phyloP scores from a whole-genome alignment of 805 yeast species.

The Brettanomyces anomalus region DNA sequence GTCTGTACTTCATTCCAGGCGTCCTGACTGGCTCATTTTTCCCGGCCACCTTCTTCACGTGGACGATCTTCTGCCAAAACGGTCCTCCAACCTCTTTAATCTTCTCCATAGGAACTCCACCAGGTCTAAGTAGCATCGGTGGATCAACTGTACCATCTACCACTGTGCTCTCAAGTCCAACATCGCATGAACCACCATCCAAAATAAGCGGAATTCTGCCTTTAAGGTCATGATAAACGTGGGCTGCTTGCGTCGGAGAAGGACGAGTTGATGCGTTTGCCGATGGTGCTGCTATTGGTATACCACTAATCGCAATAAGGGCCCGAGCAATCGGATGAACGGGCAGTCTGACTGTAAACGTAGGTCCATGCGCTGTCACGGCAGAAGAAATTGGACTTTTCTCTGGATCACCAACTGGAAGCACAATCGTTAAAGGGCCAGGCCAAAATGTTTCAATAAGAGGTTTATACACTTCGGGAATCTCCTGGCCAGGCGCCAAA shows the following conservation, averaged over 20 bases:
- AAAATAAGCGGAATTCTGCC: slow-evolving; percentile 76
- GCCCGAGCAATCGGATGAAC: slow-evolving; percentile 85
- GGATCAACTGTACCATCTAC: slow-evolving; percentile 82
- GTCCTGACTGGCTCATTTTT: slow-evolving; percentile 67
- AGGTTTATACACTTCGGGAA: slow-evolving; percentile 62
- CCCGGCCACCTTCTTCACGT: slow-evolving; percentile 57
- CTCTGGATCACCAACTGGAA: slow-evolving; percentile 42
- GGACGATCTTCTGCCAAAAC: slow-evolving; percentile 52
- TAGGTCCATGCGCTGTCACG: slow-evolving; percentile 81
- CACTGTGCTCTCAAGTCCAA: slow-evolving; percentile 93
- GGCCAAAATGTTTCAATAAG: slow-evolving; percentile 82
- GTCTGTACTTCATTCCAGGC: slow-evolving; percentile 97
- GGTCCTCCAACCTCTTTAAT: slow-evolving; percentile 58
- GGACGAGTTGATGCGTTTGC: slow-evolving; percentile 96
- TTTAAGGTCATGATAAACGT: slow-evolving; percentile 71
- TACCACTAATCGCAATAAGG: slow-evolving; percentile 69
- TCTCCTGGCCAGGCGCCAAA: slow-evolving; percentile 30
- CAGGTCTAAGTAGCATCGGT: slow-evolving; percentile 87
- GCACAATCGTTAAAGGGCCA: slow-evolving; percentile 82
- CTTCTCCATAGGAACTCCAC: slow-evolving; percentile 81
- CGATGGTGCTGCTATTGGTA: slow-evolving; percentile 95
- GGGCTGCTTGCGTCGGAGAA: slow-evolving; percentile 82
- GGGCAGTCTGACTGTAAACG: slow-evolving; percentile 91
- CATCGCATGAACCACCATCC: slow-evolving; percentile 84
- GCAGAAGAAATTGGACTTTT: slow-evolving; percentile 50